Base-by-base conservation (phyloP, 2,329 filamentous ascomycete species). In the Anthostomella pinea region DNA sequence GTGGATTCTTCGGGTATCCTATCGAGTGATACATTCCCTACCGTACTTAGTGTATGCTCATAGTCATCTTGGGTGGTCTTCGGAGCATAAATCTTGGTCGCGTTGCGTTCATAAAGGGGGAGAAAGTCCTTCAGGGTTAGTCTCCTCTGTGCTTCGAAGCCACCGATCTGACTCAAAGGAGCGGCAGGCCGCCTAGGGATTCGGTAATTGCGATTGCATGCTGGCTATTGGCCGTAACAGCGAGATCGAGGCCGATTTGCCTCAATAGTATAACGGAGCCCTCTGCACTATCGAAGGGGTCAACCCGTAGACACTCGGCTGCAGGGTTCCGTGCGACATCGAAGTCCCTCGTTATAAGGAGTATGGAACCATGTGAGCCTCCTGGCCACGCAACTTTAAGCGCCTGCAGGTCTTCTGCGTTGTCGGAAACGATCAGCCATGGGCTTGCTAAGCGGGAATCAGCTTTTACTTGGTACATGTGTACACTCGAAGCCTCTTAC, bases 11-110 rank as follows among this genome's bases (percentile, higher is more conserved):
- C 39, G 4, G 48, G 15, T 15, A 58, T 35, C 17, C 43, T 49
- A n/a, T 41, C 41, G 18, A 60, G 46, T 5, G 55, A 53, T 28
- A 57, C 41, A 8, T 56, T 39, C 54, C n/a, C 56, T 59, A 59
- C 49, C 10, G 50, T 57, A 29, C 38, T 54, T 14, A 61, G 33
- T 7, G 54, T 60, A 34, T 56, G 46, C 21, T 57, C 48, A 32
- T 58, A 58, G 15, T 54, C 54, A 18, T 27, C 34, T 14, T 30
- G 28, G 22, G 40, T 30, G 8, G 41, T 35, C 28, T 43, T 49
- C 22, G 46, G 41, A 7, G 46, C 37, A 37, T 62, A 35, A 17
- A 60, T 58, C 30, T 53, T 57, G 3, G 43, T 35, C 10, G 55
- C 39, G 28, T 57, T 48, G 5, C 45, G 44, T 37, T 55, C 47